Evolutionary conservation across 148 eudicot species (phyloP), one percentile per base, ranked within the genome.

Genomic region (Persicaria tinctoria): DNA sequence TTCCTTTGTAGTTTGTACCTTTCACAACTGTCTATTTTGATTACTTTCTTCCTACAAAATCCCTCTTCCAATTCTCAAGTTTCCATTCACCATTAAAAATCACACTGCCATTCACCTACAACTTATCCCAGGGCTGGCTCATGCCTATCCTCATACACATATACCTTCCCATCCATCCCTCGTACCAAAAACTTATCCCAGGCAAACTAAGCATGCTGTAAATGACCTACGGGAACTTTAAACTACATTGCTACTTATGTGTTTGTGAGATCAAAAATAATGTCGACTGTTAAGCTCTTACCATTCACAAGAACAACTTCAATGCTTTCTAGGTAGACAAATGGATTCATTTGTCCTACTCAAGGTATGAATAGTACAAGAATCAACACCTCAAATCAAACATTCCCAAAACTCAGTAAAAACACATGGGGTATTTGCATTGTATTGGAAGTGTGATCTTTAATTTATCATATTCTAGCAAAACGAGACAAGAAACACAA

Each of bases 401-500:
- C 44, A 11, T 4, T 62, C 1, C 44, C 44, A 32, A 62, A 2
- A 60, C 44, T 62, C 14, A 9, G 20, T 27, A 27, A 23, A 56
- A 57, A 62, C 3, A 23, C 27, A 6, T 27, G 38, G 2, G 38
- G 38, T 1, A 32, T 32, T 0, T 4, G 45, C 8, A 5, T 32
- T 8, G 68, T 4, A 50, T 2, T 6, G 9, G 53, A 32, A 62
- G 6, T 62, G 68, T 62, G 68, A 62, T 6, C 13, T 18, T 18
- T 41, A 62, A 59, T 38, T 20, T 8, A 59, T 59, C 9, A 59
- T 20, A 8, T 12, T 62, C 16, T 11, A 27, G 18, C 44, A 27
- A 62, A 62, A 62, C 9, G 6, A 27, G 68, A 62, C 45, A 62
- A 41, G 68, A 62, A 62, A 62, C 68, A 62, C 41, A 62, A 62